These are phyloP conservation scores for Backusella macrospora DNA, from an alignment of 192 early-diverging fungal species.

Conservation along the genomic window DNA sequence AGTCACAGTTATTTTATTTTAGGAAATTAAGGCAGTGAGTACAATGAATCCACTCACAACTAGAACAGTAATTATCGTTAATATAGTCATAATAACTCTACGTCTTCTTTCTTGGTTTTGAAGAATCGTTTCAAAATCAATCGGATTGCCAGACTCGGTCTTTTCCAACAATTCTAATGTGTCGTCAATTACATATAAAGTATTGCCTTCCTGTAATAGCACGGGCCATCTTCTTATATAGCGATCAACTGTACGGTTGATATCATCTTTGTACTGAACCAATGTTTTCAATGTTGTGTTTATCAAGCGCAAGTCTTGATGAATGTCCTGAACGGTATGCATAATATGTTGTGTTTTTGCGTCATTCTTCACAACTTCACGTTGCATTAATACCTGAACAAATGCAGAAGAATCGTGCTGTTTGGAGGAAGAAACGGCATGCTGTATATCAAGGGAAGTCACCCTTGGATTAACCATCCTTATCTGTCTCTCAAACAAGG, in stretches of 20 bases:
- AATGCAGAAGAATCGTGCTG: background rate
- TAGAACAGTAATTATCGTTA: background rate
- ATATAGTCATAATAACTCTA: background rate
- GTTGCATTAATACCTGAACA: slow-evolving; percentile 15
- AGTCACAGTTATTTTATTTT: slow-evolving; percentile 8
- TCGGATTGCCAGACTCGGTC: background rate
- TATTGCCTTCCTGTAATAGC: background rate
- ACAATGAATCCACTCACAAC: background rate
- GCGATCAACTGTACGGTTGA: background rate
- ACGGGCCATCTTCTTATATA: background rate
- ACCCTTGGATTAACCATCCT: background rate
- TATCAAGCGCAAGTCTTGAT: background rate
- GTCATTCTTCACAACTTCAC: background rate
- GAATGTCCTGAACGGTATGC: slow-evolving; percentile 14
- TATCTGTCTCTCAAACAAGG: background rate
- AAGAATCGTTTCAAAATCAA: slow-evolving; percentile 10
- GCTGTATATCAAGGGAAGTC: background rate
- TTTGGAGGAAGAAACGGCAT: background rate
- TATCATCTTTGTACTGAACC: background rate
- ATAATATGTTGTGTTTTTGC: background rate
- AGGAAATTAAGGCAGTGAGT: background rate
- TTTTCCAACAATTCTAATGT: background rate
- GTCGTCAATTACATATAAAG: slow-evolving; percentile 13
- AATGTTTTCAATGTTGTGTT: background rate
- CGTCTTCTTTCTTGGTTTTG: background rate